Conservation (phyloP, 2,329 filamentous ascomycete genomes). For the Blastomyces parvus region DNA sequence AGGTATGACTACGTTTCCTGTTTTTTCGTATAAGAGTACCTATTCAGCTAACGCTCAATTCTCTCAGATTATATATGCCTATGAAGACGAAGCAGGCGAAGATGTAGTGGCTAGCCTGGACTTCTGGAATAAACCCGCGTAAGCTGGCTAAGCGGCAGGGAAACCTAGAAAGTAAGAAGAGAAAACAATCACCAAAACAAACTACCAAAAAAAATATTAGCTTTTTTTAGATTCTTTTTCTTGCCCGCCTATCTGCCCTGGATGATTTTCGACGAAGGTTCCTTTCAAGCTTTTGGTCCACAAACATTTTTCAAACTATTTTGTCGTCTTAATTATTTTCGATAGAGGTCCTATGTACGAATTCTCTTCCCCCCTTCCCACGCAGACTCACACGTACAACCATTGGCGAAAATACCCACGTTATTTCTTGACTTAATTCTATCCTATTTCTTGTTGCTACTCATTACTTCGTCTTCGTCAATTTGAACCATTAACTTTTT, state of each 20-base stretch:
- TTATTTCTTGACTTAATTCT: not conserved
- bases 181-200: not conserved
- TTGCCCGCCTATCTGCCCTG: not conserved
- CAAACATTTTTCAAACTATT: not conserved
- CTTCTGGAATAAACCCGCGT: slow-evolving; percentile 65
- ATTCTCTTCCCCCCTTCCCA: not conserved
- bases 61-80: slow-evolving; percentile 82
- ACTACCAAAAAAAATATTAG: not conserved
- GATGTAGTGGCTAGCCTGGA: slow-evolving; percentile 92
- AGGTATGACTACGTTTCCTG: slow-evolving; percentile 49
- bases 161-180: slow-evolving; percentile 1
- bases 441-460: too few relatives aligned
- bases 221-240: slow-evolving; percentile 3
- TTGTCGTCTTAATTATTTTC: not conserved
- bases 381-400: not conserved
- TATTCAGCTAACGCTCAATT: slow-evolving; percentile 20
- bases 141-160: slow-evolving; percentile 3
- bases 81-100: slow-evolving; percentile 88
- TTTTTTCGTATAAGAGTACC: not conserved
- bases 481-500: not conserved
- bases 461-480: not conserved
- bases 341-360: not conserved
- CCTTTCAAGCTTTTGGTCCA: not conserved
- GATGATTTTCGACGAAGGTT: not conserved
- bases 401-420: slow-evolving; percentile 6